These are phyloP conservation scores for Ephemerocybe angulata DNA, from an alignment of 768 basidiomycete species.

Conservation along the genomic window DNA sequence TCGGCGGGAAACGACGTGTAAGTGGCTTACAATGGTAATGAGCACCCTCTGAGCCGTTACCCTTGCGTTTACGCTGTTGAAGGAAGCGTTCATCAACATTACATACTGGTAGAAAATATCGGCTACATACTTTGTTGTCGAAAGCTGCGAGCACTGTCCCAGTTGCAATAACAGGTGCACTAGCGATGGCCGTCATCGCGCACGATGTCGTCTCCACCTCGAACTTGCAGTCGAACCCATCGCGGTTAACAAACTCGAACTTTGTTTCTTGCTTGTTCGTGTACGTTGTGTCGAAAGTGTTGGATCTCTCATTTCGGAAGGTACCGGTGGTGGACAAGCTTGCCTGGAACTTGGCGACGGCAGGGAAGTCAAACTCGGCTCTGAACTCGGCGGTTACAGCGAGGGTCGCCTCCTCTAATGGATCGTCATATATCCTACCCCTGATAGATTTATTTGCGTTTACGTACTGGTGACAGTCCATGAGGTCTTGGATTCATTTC, in stretches of 20 bases:
- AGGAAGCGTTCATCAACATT: neutral
- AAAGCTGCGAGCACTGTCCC: neutral
- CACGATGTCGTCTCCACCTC: neutral
- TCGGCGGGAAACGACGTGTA: neutral
- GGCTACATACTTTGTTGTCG: neutral
- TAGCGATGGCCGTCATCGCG: neutral
- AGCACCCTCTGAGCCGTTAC: no score
- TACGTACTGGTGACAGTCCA: neutral
- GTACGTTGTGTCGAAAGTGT: neutral
- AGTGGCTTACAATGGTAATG: neutral
- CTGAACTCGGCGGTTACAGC: neutral
- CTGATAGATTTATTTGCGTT: neutral
- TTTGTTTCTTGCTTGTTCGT: neutral
- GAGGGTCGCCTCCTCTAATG: neutral
- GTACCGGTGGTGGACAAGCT: neutral
- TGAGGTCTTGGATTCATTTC: neutral
- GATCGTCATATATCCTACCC: neutral
- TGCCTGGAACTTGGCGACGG: neutral
- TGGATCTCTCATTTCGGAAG: neutral
- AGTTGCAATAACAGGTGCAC: neutral
- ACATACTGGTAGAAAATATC: neutral
- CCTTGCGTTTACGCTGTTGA: neutral
- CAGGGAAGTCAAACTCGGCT: neutral
- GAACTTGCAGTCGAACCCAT: neutral
- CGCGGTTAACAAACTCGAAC: neutral